Conservation (phyloP, 1,284 basidiomycete species). For the Pseudozyma sp. region DNA sequence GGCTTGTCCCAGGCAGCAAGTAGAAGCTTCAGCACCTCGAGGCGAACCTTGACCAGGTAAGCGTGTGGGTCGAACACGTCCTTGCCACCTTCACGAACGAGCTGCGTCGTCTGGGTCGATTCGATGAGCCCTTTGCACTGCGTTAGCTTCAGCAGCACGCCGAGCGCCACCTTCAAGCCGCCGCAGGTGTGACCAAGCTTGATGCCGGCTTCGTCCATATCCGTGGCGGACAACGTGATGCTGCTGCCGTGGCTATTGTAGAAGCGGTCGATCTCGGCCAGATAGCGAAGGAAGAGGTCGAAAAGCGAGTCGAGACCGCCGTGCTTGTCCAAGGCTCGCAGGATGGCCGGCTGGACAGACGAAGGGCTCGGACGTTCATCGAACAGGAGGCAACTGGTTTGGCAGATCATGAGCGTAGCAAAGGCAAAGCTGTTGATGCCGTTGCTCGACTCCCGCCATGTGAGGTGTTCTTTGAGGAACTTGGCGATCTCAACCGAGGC, state of each 20-base stretch:
- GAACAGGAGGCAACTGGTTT: constrained; percentile 80
- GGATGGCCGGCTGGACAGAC: constrained; percentile 80
- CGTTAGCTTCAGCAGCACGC: constrained; percentile 81
- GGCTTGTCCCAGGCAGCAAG: constrained; percentile 81
- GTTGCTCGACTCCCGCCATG: constrained; percentile 74
- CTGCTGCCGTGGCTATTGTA: constrained; percentile 70
- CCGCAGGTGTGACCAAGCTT: constrained; percentile 77
- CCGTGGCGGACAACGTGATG: constrained; percentile 22
- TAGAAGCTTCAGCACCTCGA: constrained; percentile 78
- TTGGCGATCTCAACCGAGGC: constrained; percentile 79
- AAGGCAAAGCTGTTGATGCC: constrained; percentile 67
- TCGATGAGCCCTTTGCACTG: constrained; percentile 85
- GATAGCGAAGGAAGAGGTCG: constrained; percentile 75
- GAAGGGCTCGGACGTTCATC: constrained; percentile 76
- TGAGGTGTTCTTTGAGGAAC: constrained; percentile 80
- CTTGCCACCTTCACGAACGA: constrained; percentile 65
- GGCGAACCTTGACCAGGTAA: constrained; percentile 84
- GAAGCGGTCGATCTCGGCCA: constrained; percentile 75
- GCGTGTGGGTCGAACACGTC: constrained; percentile 80
- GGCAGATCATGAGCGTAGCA: constrained; percentile 79
- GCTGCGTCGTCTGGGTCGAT: constrained; percentile 81
- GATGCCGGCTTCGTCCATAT: constrained; percentile 50
- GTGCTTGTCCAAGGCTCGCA: constrained; percentile 79
- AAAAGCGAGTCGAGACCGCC: constrained; percentile 82
- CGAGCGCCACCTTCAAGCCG: constrained; percentile 83